Evolutionary conservation across 148 eudicot species (phyloP), one percentile per base, ranked within the genome.

Genomic region (Chenopodium formosanum): DNA sequence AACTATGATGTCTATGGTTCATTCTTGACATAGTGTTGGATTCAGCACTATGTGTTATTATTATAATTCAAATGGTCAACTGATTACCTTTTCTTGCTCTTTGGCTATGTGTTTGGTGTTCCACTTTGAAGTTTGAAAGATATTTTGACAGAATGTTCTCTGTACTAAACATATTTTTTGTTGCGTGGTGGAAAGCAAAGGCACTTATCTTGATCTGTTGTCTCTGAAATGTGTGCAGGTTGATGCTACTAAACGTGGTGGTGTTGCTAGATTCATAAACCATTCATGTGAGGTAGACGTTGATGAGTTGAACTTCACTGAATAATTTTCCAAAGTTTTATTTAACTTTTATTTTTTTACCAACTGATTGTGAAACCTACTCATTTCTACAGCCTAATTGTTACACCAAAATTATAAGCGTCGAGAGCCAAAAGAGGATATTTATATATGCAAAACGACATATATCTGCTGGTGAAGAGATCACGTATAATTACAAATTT

Each of bases 191-290:
- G 40, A 22, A 40, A 40, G 44, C 44, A 6, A 40, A 40, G 44
- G 44, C 44, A 16, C 70, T 48, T 10, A 19, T 25, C 34, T 37
- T 84, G 52, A 78, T 65, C 12, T 66, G 1, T 31, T 74, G 14
- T 69, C 46, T 77, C 64, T 46, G 70, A 78, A 70, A 17, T 75
- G 27, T 50, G 2, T 88, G 84, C 85, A 96, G 99, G 99, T 96
- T 86, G 98, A 96, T 89, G 99, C 99, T 66, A 96, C 99, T 23
- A 96, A 92, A 84, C 94, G 99, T 79, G 99, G 99, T 80, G 99
- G 99, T n/a, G 88, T 96, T 86, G 99, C 99, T 74, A 92, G 99
- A 87, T 96, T 96, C 81, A 86, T 96, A 82, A 96, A 96, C 89
- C 99, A 96, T 88, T 96, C 99, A 31, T 96, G 99, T 78, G 98